Evolutionary conservation across 495 filamentous ascomycete genomes (phyloP), one percentile per base, ranked within the genome.

Genomic region (Neurospora pannonica): DNA sequence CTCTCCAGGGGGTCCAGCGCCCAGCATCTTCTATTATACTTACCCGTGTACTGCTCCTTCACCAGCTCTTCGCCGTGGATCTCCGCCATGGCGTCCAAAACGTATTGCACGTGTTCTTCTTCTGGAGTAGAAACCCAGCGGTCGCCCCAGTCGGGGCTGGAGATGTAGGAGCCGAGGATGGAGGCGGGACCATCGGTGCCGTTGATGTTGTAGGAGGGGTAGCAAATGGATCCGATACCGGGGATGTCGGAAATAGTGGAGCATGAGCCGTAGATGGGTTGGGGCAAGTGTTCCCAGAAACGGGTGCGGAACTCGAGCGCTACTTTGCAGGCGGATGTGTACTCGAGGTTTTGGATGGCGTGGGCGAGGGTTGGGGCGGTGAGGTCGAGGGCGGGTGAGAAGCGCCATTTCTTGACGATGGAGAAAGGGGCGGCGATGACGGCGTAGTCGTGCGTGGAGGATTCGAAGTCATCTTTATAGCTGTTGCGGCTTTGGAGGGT

Each of bases 201-300:
- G 76, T 92, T 92, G 74, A 92, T 83, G 71, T 88, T 84, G 78
- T 90, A 92, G 3, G 86, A 86, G 0, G 90, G 90, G 76, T 92
- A 92, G 79, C 90, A 91, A 71, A 91, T 85, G 4, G 70, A 82
- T 0, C 87, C 86, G 69, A 92, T 84, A 1, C 89, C 89, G 1
- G 87, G 82, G 39, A 91, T 88, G 75, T 92, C 88, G 19, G 76
- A 80, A 6, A 85, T 83, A 0, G 82, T 83, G 21, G 85, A 86
- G 75, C 90, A 92, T 2, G 89, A 88, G 43, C 91, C 91, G 73
- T 87, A 82, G 78, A 92, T 92, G 7, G 91, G 91, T 15, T 85
- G 81, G 17, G 81, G 77, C 72, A 86, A 83, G 54, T 91, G 86
- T 74, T 92, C 91, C 91, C 91, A 93, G 86, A 92, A 93, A 5